These are phyloP conservation scores for Knoxdaviesia proteae DNA, from an alignment of 2,329 filamentous ascomycete genomes.

Conservation along the genomic window DNA sequence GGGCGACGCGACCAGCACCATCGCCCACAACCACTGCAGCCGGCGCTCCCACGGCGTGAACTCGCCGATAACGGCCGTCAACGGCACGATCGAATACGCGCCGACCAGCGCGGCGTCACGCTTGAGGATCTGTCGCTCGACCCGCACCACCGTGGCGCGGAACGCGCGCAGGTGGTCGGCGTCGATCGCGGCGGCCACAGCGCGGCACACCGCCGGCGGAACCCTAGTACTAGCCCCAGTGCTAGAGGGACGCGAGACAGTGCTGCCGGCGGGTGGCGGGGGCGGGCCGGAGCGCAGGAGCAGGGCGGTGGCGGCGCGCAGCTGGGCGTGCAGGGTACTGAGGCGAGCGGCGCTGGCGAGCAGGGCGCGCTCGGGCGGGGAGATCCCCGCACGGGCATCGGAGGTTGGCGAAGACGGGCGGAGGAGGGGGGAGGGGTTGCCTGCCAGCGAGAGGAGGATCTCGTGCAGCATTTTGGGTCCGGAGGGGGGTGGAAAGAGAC, in stretches of 20 bases:
- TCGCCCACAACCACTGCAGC: conserved; percentile 68
- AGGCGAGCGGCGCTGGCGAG: conserved; percentile 58
- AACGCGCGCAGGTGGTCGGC: conserved; percentile 60
- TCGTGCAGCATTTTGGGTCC: conserved; percentile 67
- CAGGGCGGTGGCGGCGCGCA: conserved; percentile 47
- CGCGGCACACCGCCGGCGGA: conserved; percentile 64
- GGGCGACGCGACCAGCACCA: conserved; percentile 18
- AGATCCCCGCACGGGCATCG: conserved; percentile 28
- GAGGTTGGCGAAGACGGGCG: conserved; percentile 13
- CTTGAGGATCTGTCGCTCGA: conserved; percentile 58
- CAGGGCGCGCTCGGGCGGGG: conserved; percentile 66
- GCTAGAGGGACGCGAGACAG: too few species aligned
- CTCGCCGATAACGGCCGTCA: conserved; percentile 65
- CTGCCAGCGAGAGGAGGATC: conserved; percentile 87
- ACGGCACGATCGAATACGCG: conserved; percentile 78
- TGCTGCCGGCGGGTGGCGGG: too few species aligned
- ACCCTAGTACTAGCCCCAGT: too few species aligned
- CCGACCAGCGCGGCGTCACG: conserved; percentile 66
- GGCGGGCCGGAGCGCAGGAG: conserved; percentile 3
- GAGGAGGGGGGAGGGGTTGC: conserved; percentile 79
- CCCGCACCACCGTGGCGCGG: conserved; percentile 63
- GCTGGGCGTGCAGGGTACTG: conserved; percentile 54
- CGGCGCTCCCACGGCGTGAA: conserved; percentile 74
- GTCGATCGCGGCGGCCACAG: conserved; percentile 60
- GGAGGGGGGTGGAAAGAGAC: not conserved